A percentile compares a stretch with the other conserved stretches of the same genome.
These are phyloP conservation scores for Fusarium dimerum DNA, from an alignment of 2,329 filamentous ascomycete genomes.

Conservation along the genomic window DNA sequence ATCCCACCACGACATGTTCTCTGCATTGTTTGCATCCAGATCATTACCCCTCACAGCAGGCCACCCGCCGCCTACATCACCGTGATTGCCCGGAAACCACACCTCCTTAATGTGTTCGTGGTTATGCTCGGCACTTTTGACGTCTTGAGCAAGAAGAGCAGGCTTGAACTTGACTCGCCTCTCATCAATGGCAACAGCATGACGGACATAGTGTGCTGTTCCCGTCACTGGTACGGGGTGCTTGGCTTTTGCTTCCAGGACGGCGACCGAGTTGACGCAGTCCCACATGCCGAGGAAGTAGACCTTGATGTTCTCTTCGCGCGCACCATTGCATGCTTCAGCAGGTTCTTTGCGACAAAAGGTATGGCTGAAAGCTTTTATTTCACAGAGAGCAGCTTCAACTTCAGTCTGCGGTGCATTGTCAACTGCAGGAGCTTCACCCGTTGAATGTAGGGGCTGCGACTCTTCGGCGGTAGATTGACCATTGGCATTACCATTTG, in stretches of 20 bases:
- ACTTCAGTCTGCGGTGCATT: conserved; percentile 27
- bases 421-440: conserved; percentile 9
- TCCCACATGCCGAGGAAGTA: conserved; percentile 59
- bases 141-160: conserved; percentile 47
- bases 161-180: conserved; percentile 57
- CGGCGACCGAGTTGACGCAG: conserved; percentile 52
- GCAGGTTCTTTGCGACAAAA: conserved; percentile 42
- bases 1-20: conserved; percentile 35
- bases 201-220: conserved; percentile 48
- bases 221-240: conserved; percentile 39
- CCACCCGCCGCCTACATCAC: conserved; percentile 57
- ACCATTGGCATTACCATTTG: too few relatives aligned
- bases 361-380: conserved; percentile 48
- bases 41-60: conserved; percentile 32
- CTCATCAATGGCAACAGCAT: conserved; percentile 56
- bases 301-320: conserved; percentile 44
- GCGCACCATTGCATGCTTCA: background rate
- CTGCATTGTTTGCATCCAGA: conserved; percentile 18
- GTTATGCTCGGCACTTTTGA: conserved; percentile 24
- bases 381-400: conserved; percentile 34
- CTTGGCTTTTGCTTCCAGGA: conserved; percentile 38
- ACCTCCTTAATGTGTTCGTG: conserved; percentile 49
- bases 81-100: conserved; percentile 57
- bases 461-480: too few relatives aligned
- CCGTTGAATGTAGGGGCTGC: too few relatives aligned